Base-by-base conservation (phyloP, 371 early-diverging fungal species). In the Rhizopus stolonifer region DNA sequence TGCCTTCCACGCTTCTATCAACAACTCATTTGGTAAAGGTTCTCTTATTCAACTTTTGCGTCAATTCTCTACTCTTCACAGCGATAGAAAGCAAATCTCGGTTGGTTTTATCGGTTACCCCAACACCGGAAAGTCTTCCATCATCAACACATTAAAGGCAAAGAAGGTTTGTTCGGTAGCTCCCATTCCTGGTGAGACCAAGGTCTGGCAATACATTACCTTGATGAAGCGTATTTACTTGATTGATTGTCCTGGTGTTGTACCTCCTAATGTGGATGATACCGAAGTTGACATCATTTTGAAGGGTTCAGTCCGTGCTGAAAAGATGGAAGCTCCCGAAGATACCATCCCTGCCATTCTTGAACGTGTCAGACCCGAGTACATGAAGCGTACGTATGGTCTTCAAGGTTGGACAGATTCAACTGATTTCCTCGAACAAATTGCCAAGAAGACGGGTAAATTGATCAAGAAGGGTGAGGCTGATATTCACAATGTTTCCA, bases 171-270 rank as follows among this genome's bases (percentile, higher is more conserved):
- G 99, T 86, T 93, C 80, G 40, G 98, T 98, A 14, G 99, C 99
- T 10, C 99, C 99, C 2, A 85, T 99, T 53, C 99, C 99, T 25
- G 99, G 99, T 46, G 98, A 99, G 72, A 99, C 99, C 52, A 99
- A 98, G 81, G 94, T 96, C 54, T 99, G 99, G 99, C 99, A 99
- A 73, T 99, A 99, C 72, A 96, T 99, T 48, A 95, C 99, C 11
- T 83, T 99, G 58, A 99, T 95, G 90, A 95, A 94, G 70, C 90
- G 95, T 58, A 98, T 99, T 59, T 99, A 98, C 66, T 80, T 99
- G 26, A 99, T 99, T 64, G 99, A 99, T 74, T 99, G 98, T 69
- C 99, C 99, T 14, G 99, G 99, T 62, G 91, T 99, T 39, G 99
- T 99, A 25, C 95, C 93, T 49, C 91, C 94, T 23, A 79, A 88